phyloP scores from a whole-genome alignment of 139 green algal species.

The Klebsormidium nitens region DNA sequence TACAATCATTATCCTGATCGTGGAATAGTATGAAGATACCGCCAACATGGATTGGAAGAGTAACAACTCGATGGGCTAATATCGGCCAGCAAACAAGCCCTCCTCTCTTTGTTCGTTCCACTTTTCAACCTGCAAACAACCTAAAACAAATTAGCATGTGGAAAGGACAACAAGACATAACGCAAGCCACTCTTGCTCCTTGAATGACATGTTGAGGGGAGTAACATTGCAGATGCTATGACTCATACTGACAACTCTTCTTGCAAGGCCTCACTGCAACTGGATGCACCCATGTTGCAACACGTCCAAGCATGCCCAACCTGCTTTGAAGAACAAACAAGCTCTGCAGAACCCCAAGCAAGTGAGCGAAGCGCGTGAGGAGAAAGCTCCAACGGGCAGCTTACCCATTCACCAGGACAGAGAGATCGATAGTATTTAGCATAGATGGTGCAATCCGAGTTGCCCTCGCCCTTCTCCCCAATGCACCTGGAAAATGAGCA shows the following conservation, averaged over 20 bases:
- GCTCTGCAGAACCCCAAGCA: conserved; percentile 2
- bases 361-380: neutral
- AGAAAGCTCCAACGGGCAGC: too few species aligned
- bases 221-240: neutral
- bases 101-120: conserved; percentile 62
- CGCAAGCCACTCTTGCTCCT: too few species aligned
- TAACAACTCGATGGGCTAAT: too few species aligned
- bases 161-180: too few species aligned
- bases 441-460: conserved; percentile 64
- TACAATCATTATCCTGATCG: too few species aligned
- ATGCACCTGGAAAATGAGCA: conserved; percentile 26
- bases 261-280: neutral
- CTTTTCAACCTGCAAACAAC: conserved; percentile 38
- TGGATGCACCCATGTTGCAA: neutral
- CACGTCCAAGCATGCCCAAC: neutral
- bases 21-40: too few species aligned
- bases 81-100: conserved; percentile 51
- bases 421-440: conserved; percentile 67
- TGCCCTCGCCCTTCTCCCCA: conserved; percentile 65
- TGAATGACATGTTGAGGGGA: neutral
- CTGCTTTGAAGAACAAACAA: neutral
- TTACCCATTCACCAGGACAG: conserved; percentile 81
- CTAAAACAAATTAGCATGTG: conserved; percentile 13
- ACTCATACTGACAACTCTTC: neutral
- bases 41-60: too few species aligned